These are phyloP conservation scores for Saccharomyces hybrid DNA, from an alignment of 1,139 yeast species.

Conservation along the genomic window DNA sequence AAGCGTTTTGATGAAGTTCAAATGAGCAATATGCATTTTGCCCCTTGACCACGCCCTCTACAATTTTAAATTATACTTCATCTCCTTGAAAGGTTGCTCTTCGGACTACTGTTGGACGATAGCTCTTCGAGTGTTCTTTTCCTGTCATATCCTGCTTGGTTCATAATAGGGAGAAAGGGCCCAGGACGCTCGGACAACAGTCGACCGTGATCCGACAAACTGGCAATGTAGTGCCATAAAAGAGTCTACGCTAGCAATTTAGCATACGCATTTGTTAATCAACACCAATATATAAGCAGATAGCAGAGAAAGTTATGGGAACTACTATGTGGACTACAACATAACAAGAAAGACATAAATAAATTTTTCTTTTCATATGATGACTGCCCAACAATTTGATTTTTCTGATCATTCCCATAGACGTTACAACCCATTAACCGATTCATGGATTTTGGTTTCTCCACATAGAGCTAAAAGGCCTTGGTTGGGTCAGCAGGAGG, in stretches of 20 bases:
- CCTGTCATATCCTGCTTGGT: not conserved
- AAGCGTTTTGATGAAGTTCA: too few relatives aligned
- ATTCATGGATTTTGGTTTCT: slow-evolving; percentile 59
- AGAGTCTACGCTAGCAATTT: not conserved
- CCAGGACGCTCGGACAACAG: not conserved
- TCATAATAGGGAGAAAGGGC: not conserved
- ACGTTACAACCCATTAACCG: slow-evolving; percentile 59
- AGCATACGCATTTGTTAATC: not conserved
- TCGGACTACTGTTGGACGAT: not conserved
- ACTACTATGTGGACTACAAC: not conserved
- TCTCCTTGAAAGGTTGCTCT: not conserved
- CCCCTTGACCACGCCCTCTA: not conserved
- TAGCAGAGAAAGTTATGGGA: not conserved
- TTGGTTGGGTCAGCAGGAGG: slow-evolving; percentile 74
- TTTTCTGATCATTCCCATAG: slow-evolving; percentile 57
- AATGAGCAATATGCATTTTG: too few relatives aligned
- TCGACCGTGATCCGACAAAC: not conserved
- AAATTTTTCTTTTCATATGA: slow-evolving; percentile 5
- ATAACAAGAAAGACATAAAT: not conserved
- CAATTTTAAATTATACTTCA: not conserved
- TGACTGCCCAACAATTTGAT: slow-evolving; percentile 34
- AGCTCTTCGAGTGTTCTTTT: not conserved
- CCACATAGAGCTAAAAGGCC: slow-evolving; percentile 77
- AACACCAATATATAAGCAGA: not conserved
- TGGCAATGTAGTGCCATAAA: not conserved